Conservation (phyloP, 179 eudicot species). For the Dionaea muscipula region DNA sequence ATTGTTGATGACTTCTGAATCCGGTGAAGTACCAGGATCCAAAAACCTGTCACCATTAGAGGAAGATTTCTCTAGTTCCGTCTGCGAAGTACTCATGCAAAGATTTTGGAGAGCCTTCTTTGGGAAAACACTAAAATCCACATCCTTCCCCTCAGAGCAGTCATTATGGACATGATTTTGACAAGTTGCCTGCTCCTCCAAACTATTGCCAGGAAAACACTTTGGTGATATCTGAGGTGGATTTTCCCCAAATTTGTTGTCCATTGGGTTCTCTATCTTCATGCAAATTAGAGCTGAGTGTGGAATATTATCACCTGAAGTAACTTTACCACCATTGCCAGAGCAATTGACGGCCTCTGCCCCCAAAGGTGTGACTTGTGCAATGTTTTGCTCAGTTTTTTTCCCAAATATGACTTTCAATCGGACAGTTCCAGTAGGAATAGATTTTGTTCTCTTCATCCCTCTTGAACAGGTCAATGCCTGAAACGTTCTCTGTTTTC, state of each 20-base stretch:
- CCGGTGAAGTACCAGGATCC: slow-evolving; percentile 85
- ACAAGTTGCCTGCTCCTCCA: slow-evolving; percentile 2
- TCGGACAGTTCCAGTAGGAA: slow-evolving; percentile 39
- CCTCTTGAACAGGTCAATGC: slow-evolving; percentile 18
- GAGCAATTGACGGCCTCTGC: not conserved
- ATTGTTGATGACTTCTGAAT: slow-evolving; percentile 75
- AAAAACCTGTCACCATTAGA: slow-evolving; percentile 25
- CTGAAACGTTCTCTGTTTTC: slow-evolving; percentile 28
- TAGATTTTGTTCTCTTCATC: slow-evolving; percentile 14
- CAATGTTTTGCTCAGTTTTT: slow-evolving; percentile 18
- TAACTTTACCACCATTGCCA: slow-evolving; percentile 12
- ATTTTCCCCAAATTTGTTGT: slow-evolving; percentile 13
- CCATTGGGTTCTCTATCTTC: slow-evolving; percentile 13
- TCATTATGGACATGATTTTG: not conserved
- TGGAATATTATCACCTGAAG: slow-evolving; percentile 16
- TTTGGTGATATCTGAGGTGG: slow-evolving; percentile 7
- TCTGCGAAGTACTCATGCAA: slow-evolving; percentile 15
- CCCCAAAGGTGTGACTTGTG: slow-evolving; percentile 5
- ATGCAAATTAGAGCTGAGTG: slow-evolving; percentile 9
- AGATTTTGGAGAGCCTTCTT: too few species aligned
- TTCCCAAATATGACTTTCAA: slow-evolving; percentile 62
- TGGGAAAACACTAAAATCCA: too few species aligned
- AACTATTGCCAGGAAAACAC: not conserved
- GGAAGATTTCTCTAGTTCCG: slow-evolving; percentile 18
- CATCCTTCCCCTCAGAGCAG: not conserved